These are phyloP conservation scores for Dendrothele bispora DNA, from an alignment of 768 basidiomycete species.

Conservation along the genomic window DNA sequence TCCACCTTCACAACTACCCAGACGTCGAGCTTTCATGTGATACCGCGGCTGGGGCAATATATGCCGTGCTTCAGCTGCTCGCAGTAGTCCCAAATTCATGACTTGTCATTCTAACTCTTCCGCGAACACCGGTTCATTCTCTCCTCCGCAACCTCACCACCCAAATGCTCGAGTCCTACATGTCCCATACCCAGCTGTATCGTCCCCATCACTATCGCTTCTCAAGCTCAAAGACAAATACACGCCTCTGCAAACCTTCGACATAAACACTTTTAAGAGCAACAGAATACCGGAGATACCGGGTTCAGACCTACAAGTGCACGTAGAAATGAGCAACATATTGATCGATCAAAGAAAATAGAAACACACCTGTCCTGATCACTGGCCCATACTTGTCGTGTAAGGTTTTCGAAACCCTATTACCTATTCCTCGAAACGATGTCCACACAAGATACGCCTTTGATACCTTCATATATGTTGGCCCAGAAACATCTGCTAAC, in stretches of 20 bases:
- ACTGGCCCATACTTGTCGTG: conserved; percentile 30
- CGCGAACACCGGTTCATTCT: conserved; percentile 67
- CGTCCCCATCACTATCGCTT: too few relatives aligned
- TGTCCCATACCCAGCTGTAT: too few relatives aligned
- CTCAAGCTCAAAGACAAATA: too few relatives aligned
- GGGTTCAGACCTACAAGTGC: conserved; percentile 28
- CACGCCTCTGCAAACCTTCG: too few relatives aligned
- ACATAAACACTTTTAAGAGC: too few relatives aligned
- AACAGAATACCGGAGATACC: conserved; percentile 13
- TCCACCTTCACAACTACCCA: too few relatives aligned
- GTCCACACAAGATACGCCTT: conserved; percentile 19
- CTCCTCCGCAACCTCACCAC: conserved; percentile 29
- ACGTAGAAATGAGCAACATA: background rate
- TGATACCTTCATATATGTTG: conserved; percentile 21
- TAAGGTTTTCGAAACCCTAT: conserved; percentile 19
- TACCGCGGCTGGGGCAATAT: too few relatives aligned
- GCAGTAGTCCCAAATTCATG: too few relatives aligned
- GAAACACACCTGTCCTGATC: conserved; percentile 27
- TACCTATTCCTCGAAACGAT: conserved; percentile 16
- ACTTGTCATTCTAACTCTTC: conserved; percentile 75
- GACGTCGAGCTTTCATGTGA: too few relatives aligned
- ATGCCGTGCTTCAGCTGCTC: conserved; percentile 78
- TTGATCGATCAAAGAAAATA: background rate
- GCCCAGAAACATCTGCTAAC: conserved; percentile 32
- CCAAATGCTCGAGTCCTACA: too few relatives aligned